Evolutionary conservation across 352 stramenopile species (phyloP), one percentile per base, ranked within the genome.

Genomic region (Pythium sp.): DNA sequence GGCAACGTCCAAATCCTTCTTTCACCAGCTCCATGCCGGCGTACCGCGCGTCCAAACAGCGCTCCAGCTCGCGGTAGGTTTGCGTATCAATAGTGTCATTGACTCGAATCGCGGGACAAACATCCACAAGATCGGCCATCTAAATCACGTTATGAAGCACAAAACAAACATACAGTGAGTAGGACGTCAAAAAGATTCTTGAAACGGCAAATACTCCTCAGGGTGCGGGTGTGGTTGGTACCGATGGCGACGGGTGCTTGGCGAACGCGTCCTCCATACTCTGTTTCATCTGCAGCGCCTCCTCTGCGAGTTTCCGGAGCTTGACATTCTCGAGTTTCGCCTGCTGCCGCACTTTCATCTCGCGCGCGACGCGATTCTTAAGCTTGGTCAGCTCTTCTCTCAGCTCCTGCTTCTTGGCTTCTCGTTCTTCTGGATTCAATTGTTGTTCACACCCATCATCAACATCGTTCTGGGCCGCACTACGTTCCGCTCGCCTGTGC

Each of bases 271-370:
- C 34, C 20, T 51, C 30, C 20, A 66, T 66, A 22, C 47, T 53
- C 20, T 34, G 61, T 12, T 49, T 51, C 30, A 59, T 36, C 47
- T 51, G 12, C 30, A n/a, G 47, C n/a, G 47, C 47, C 6, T 66
- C 61, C 3, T 58, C n/a, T 5, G 61, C 47, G 32, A 66, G 61
- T 14, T 58, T 51, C 18, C 68, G 58, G 7, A 76, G 54, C 28
- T 56, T 59, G 4, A 65, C 32, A 51, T 75, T 69, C 41, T 78
- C 46, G 11, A 65, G 20, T 43, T 28, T 53, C 26, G 61, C 68
- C 34, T 72, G 54, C 22, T 59, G 26, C 54, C 49, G 55, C 0
- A 49, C 56, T 15, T 67, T 24, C 20, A 66, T 62, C 12, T 63
- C 74, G 12, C 57, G 38, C 58, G 67, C 69, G 24, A 67, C 22